These are phyloP conservation scores for Penicillium sp. DNA, from an alignment of 2,329 filamentous ascomycete genomes.

Conservation along the genomic window DNA sequence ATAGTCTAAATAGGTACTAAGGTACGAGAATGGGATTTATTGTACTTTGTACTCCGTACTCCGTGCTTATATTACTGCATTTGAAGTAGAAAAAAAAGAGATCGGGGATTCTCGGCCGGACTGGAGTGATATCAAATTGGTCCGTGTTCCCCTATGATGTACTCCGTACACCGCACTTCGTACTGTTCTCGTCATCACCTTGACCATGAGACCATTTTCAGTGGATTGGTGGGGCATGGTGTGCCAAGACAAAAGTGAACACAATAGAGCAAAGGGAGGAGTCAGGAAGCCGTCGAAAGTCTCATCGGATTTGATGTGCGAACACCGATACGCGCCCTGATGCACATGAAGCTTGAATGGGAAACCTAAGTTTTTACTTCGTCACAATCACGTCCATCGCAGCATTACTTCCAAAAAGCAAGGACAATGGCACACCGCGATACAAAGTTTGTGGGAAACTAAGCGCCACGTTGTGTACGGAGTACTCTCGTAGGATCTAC, in stretches of 20 bases:
- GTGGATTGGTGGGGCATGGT: background rate
- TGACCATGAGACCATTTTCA: background rate
- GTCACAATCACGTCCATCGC: constrained; percentile 2
- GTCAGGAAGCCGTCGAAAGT: background rate
- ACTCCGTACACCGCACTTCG: background rate
- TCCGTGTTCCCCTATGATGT: background rate
- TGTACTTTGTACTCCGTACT: background rate
- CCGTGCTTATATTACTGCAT: background rate
- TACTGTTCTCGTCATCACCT: background rate
- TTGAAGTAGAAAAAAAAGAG: background rate
- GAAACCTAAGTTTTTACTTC: background rate
- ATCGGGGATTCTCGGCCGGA: constrained; percentile 10
- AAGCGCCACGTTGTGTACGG: constrained; percentile 16
- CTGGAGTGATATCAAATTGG: constrained; percentile 10
- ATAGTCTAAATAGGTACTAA: background rate
- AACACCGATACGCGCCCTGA: constrained; percentile 15
- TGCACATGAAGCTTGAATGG: constrained; percentile 19
- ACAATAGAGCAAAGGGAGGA: background rate
- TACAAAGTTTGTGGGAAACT: constrained; percentile 1
- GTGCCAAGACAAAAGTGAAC: background rate
- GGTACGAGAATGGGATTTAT: background rate
- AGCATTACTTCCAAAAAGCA: background rate
- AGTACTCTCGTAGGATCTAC: constrained; percentile 1
- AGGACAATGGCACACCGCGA: background rate
- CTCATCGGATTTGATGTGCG: constrained; percentile 13